Conservation (phyloP, 108 stramenopile genomes). For the Epipyxis sp. region DNA sequence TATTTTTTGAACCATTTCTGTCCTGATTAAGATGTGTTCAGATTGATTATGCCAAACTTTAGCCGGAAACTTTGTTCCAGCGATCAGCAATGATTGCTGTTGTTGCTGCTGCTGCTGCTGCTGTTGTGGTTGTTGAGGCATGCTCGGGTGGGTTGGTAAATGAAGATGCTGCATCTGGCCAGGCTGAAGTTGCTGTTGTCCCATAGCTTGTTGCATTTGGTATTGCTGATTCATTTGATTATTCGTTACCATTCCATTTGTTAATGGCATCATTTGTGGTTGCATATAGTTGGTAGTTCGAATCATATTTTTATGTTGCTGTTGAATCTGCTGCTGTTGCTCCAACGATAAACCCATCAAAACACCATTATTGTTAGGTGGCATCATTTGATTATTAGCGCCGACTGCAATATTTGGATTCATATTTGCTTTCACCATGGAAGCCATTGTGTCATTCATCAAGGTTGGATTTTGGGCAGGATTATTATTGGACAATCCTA, state of each 20-base stretch:
- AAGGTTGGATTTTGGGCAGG: too few relatives aligned
- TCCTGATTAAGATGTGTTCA: background rate
- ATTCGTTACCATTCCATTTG: background rate
- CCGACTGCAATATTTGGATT: too few relatives aligned
- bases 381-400: background rate
- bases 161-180: background rate
- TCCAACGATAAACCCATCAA: background rate
- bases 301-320: background rate
- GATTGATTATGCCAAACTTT: background rate
- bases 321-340: background rate
- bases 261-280: background rate
- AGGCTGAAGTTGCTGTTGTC: background rate
- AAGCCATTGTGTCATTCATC: too few relatives aligned
- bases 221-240: background rate
- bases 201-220: background rate
- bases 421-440: too few relatives aligned
- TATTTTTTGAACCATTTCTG: constrained; percentile 40
- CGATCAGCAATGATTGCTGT: background rate
- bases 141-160: background rate
- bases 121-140: background rate
- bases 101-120: background rate
- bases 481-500: too few relatives aligned
- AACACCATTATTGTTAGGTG: background rate
- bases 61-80: background rate
- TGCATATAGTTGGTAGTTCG: background rate